Percentiles rank a stretch among this genome's conserved stretches.
Conservation (phyloP, 2,329 filamentous ascomycete species). For the Fusarium fujikuroi region DNA sequence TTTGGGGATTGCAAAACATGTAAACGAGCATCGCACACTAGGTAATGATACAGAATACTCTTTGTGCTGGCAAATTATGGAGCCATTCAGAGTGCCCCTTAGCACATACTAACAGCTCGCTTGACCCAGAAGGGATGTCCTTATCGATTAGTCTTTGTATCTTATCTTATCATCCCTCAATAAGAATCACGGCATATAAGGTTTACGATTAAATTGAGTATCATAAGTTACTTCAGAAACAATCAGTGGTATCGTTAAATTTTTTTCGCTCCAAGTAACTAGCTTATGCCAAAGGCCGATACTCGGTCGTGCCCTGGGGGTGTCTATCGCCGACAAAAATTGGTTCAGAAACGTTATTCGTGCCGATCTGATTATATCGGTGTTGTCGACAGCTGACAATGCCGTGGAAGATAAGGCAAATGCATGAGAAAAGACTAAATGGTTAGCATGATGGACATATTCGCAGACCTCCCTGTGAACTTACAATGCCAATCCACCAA, state of each 20-base stretch:
- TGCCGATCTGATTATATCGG: conserved; percentile 35
- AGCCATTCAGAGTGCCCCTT: background rate
- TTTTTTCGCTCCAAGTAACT: fast-evolving
- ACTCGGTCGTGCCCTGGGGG: conserved; percentile 2
- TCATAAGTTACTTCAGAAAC: too few species aligned
- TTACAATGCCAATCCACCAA: conserved; percentile 59
- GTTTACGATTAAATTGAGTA: background rate
- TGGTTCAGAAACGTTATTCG: background rate
- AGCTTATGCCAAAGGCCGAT: background rate
- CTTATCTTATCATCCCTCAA: background rate
- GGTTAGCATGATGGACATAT: fast-evolving
- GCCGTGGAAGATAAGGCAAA: conserved; percentile 54
- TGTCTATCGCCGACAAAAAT: background rate
- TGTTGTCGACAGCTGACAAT: conserved; percentile 58
- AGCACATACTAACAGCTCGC: background rate
- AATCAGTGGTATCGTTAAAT: background rate
- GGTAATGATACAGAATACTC: background rate
- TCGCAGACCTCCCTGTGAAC: conserved; percentile 9
- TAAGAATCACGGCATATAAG: background rate
- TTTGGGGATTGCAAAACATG: background rate
- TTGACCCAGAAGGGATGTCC: background rate
- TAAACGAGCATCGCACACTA: background rate
- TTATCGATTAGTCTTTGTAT: fast-evolving
- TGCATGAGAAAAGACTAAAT: conserved; percentile 55
- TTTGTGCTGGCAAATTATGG: fast-evolving